Conservation (phyloP, 345 rosid genomes). For the Populus deltoides region DNA sequence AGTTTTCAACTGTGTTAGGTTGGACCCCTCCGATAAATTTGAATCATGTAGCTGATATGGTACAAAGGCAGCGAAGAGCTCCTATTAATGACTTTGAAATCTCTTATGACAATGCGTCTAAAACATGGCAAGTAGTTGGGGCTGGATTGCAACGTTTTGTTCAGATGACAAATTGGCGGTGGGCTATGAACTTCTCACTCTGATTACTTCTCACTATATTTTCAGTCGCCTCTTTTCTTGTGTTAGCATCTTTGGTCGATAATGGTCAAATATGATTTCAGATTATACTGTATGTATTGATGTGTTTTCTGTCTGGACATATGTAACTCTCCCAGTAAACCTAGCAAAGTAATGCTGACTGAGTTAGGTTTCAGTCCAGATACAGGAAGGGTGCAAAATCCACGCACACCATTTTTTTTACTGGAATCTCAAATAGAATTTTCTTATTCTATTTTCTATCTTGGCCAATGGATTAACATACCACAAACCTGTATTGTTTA, state of each 20-base stretch:
- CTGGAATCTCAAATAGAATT: not conserved
- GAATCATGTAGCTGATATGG: constrained; percentile 78
- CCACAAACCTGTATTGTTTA: not conserved
- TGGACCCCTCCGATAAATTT: constrained; percentile 39
- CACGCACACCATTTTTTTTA: not conserved
- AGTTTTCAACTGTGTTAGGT: constrained; percentile 24
- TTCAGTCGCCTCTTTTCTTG: not conserved
- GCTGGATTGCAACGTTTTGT: constrained; percentile 85
- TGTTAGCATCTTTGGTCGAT: not conserved
- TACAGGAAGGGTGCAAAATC: not conserved
- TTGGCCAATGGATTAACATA: not conserved
- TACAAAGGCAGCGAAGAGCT: constrained; percentile 59
- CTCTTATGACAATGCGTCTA: constrained; percentile 50
- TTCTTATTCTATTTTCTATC: not conserved
- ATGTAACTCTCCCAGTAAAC: not conserved
- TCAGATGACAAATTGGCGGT: constrained; percentile 99
- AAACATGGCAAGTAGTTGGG: constrained; percentile 75
- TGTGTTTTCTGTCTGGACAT: not conserved
- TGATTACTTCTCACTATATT: not conserved
- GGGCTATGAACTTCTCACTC: not conserved
- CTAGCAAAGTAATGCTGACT: constrained; percentile 1
- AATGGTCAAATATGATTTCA: not conserved
- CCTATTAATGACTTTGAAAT: constrained; percentile 80
- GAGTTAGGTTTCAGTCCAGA: not conserved
- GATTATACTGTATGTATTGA: not conserved